Evolutionary conservation across 192 early-diverging fungal species (phyloP), one percentile per base, ranked within the genome.

Genomic region (Backusella tuberculispora): DNA sequence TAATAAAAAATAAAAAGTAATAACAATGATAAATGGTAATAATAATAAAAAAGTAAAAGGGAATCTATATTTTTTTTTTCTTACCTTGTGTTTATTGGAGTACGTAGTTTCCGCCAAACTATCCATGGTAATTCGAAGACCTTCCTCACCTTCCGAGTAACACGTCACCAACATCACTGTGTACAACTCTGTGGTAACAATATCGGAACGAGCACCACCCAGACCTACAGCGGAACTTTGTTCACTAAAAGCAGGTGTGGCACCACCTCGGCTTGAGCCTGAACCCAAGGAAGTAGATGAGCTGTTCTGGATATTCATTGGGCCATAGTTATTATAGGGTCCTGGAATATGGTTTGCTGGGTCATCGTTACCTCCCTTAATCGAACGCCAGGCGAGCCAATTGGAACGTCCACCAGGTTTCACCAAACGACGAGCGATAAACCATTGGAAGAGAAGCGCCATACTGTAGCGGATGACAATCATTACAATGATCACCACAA

Each of bases 61-160:
- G 72, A 24, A n/a, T n/a, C n/a, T n/a, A n/a, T n/a, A n/a, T n/a
- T 43, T 73, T 64, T 73, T 73, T 64, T 19, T 73, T 65, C 41
- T 69, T 46, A 92, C 83, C 83, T 96, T 97, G 76, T 95, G 93
- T 34, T 91, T 90, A 44, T 90, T 89, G 42, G 94, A 93, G 81
- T 96, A 98, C 65, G 91, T 88, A 1, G 93, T 89, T 40, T 82
- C 71, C 8, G 94, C 94, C 56, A 98, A 84, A 75, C 93, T 95
- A 84, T 95, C 92, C 79, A 96, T 83, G 1, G 97, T 97, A 17
- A 85, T 92, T 17, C 90, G 83, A 69, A 96, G 87, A 4, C 93
- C 95, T 42, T 81, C 86, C 41, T 93, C 90, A 42, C 93, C 93
- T 83, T 98, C 97, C 10, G 96, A 97, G 82, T 98, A 98, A 81